Base-by-base conservation (phyloP, 1,139 yeast species). In the Zygotorulaspora mrakii region DNA sequence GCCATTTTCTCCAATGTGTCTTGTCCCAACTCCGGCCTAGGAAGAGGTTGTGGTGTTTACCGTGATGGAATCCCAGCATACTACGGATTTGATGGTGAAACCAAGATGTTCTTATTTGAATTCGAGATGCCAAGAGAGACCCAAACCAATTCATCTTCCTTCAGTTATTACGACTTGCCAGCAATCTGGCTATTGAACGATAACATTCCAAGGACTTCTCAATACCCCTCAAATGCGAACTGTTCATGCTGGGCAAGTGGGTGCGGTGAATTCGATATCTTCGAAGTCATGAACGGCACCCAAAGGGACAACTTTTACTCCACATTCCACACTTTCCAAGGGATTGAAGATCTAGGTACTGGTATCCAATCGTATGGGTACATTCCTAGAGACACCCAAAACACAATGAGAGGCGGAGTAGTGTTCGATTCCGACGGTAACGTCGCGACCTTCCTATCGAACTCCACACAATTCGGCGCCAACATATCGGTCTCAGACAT, bases 231-330 rank as follows among this genome's bases (percentile, higher is more conserved):
- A 33, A 73, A 73, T 50, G 62, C 71, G 35, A 69, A 74, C 50
- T 82, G 89, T 64, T 80, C 88, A 20, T 79, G 89, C 61, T 82
- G 91, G 89, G 66, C 71, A 27, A 69, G 81, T 39, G 88, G 88
- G 10, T 81, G 89, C 67, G 91, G 94, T 65, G 91, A 83, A 66
- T 79, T 79, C 61, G 94, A 83, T 67, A 76, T 82, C 58, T 82
- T 82, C 59, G 94, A 82, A 69, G 73, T 73, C 18, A 66, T 73
- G 71, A 74, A 74, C 54, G 58, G 61, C 34, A 75, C 85, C 17
- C 78, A 77, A 50, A 66, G 73, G 27, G 65, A 63, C 46, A 70
- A 77, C 49, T 69, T 82, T 54, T 79, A 70, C 62, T 70, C 86
- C 18, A 79, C 88, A 16, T 66, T 82, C 59, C 91, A 82, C 59